phyloP scores from a whole-genome alignment of 192 early-diverging fungal genomes.

The Coemansia sp. region DNA sequence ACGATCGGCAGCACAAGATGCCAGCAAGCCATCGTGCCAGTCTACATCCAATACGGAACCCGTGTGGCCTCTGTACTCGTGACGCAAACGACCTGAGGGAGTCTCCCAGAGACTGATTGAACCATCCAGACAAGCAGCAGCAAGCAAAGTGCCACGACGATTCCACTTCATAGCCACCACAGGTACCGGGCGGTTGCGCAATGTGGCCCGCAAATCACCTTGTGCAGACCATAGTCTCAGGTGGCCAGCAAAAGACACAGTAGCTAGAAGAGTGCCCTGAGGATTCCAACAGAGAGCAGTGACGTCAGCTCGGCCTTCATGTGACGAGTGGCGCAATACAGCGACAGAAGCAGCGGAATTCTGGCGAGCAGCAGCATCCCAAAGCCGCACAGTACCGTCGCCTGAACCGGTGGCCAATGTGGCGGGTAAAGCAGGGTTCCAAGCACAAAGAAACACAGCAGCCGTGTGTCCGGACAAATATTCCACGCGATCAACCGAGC shows the following conservation, averaged over 20 bases:
- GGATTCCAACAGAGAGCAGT: constrained; percentile 86
- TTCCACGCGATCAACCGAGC: constrained; percentile 51
- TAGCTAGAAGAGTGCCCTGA: constrained; percentile 71
- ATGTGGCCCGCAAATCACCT: constrained; percentile 56
- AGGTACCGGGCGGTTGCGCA: constrained; percentile 72
- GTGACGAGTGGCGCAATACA: no score
- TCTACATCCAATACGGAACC: constrained; percentile 77
- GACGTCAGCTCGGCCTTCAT: no score
- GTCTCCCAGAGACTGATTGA: constrained; percentile 85
- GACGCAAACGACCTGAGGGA: constrained; percentile 58
- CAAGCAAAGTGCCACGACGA: constrained; percentile 66
- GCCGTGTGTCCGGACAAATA: constrained; percentile 64
- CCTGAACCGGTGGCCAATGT: constrained; percentile 70
- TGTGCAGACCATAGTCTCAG: constrained; percentile 77
- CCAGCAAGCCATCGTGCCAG: constrained; percentile 90
- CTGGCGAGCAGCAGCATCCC: no score
- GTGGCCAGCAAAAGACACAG: constrained; percentile 81
- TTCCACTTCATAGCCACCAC: constrained; percentile 88
- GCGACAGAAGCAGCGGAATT: no score
- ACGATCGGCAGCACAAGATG: constrained; percentile 80
- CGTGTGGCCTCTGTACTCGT: constrained; percentile 33
- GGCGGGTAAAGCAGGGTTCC: constrained; percentile 66
- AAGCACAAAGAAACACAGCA: constrained; percentile 72
- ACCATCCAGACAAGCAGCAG: constrained; percentile 75
- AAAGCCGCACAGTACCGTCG: constrained; percentile 84